Evolutionary conservation across 169 alveolate genomes (phyloP), one percentile per base, ranked within the genome.

Genomic region (Eimeria brunetti): DNA sequence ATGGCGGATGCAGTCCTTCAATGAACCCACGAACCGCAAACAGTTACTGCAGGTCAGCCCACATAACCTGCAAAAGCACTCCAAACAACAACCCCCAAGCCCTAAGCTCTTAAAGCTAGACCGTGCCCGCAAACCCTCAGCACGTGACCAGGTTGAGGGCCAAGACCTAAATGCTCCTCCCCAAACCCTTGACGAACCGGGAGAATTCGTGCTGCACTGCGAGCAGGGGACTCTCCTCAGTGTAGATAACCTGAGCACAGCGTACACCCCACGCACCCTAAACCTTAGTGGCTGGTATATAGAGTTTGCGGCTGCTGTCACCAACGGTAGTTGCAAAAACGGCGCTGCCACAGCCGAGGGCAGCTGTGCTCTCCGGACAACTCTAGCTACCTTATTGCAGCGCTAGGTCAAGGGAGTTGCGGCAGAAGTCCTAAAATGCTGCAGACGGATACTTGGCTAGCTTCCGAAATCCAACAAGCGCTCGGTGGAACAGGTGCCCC

Each of bases 191-290:
- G 56, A 83, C 92, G 8, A 16, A 58, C 92, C 92, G 78, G 11
- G 92, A 86, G 38, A 86, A 58, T 49, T 86, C 81, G 81, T 86
- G 92, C 92, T 86, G 92, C 92, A 62, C 92, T 30, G 64, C 92
- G 38, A 62, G 81, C 44, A 86, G 64, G 11, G 92, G 92, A 22
- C 38, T 8, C 64, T 58, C 51, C 62, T 86, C 92, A 9, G 92
- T 86, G 64, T 86, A 86, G 41, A 86, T 86, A 7, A 86, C 67
- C 92, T 86, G 81, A 2, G 46, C 36, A 7, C 58, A 49, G 22
- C 18, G 30, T 7, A 33, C 75, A 81, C 11, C 51, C 16, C 30
- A 49, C 20, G 7, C 18, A 27, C 41, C 36, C 56, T 46, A 24
- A 6, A 22, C n/a, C 5, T 18, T 20, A 18, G 41, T 18, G 64